Percentiles rank a stretch among this genome's conserved stretches.
Evolutionary conservation across 371 early-diverging fungal genomes (phyloP).

Genomic region (Phascolomyces articulosus): DNA sequence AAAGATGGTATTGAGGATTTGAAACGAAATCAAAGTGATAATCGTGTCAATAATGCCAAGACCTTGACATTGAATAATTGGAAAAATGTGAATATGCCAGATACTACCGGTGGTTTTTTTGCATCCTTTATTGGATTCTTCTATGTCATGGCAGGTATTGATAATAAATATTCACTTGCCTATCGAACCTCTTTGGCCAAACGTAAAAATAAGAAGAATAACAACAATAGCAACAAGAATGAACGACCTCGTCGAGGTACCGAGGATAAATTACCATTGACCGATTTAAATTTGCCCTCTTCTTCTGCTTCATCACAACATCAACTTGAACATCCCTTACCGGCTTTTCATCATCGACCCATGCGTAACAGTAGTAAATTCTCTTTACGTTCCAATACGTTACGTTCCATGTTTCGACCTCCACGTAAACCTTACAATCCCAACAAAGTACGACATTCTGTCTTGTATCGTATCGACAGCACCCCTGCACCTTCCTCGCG

Average conservation of each 20-base stretch:
- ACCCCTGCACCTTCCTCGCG: slow-evolving; percentile 13
- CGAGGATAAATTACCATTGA: slow-evolving; percentile 22
- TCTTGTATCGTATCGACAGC: slow-evolving; percentile 35
- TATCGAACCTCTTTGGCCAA: slow-evolving; percentile 14
- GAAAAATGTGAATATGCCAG: slow-evolving; percentile 55
- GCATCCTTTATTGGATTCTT: slow-evolving; percentile 38
- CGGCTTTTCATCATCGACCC: slow-evolving; percentile 1
- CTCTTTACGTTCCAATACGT: slow-evolving; percentile 30
- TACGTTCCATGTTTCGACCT: slow-evolving; percentile 33
- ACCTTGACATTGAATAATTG: slow-evolving; percentile 54
- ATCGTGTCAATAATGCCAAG: slow-evolving; percentile 65
- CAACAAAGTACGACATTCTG: slow-evolving; percentile 44
- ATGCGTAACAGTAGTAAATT: slow-evolving; percentile 11
- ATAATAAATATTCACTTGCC: slow-evolving; percentile 22
- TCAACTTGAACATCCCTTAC: background rate
- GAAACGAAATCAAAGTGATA: slow-evolving; percentile 86
- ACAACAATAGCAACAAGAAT: no score
- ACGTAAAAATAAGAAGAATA: slow-evolving; percentile 1
- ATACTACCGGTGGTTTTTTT: slow-evolving; percentile 24
- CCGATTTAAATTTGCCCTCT: slow-evolving; percentile 7
- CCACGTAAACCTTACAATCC: slow-evolving; percentile 37
- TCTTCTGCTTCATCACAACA: slow-evolving; percentile 14
- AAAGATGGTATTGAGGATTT: slow-evolving; percentile 96
- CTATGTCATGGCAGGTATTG: slow-evolving; percentile 25
- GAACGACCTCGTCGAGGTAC: slow-evolving; percentile 4